Conservation (phyloP, 2,329 filamentous ascomycete genomes). For the Sarocladium strictum region DNA sequence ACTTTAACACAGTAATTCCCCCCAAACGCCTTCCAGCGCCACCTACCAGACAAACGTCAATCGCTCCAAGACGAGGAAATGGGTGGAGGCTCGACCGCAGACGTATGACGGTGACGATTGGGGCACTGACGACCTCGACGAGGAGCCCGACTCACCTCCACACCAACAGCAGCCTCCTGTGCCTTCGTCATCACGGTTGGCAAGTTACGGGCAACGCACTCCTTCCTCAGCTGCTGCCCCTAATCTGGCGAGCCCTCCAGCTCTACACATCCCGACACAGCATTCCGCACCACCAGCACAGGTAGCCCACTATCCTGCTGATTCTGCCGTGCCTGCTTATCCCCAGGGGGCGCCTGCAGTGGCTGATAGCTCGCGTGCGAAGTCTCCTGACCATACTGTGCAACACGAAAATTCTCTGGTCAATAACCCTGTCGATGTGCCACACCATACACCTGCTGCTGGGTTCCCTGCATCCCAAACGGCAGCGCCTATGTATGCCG, state of each 20-base stretch:
- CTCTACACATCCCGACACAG: constrained; percentile 4
- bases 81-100: constrained; percentile 81
- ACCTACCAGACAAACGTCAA: constrained; percentile 80
- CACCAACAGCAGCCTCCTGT: constrained; percentile 15
- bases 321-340: neutral
- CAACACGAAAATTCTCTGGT: neutral
- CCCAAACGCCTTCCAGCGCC: constrained; percentile 25
- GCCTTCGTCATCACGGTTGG: constrained; percentile 17
- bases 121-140: constrained; percentile 64
- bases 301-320: constrained; percentile 1
- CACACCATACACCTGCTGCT: constrained; percentile 15
- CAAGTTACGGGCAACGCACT: constrained; percentile 5
- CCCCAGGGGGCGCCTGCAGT: neutral
- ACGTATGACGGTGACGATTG: constrained; percentile 93
- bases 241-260: neutral
- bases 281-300: neutral
- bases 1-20: constrained; percentile 13
- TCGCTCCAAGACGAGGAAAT: constrained; percentile 86
- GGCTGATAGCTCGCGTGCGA: neutral
- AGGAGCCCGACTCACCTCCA: constrained; percentile 36
- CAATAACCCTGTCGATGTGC: constrained; percentile 7
- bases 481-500: neutral
- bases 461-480: neutral
- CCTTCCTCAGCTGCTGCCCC: neutral
- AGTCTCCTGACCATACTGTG: neutral